Evolutionary conservation across 805 yeast genomes (phyloP).

Genomic region (Jamesozyma spencerorum): DNA sequence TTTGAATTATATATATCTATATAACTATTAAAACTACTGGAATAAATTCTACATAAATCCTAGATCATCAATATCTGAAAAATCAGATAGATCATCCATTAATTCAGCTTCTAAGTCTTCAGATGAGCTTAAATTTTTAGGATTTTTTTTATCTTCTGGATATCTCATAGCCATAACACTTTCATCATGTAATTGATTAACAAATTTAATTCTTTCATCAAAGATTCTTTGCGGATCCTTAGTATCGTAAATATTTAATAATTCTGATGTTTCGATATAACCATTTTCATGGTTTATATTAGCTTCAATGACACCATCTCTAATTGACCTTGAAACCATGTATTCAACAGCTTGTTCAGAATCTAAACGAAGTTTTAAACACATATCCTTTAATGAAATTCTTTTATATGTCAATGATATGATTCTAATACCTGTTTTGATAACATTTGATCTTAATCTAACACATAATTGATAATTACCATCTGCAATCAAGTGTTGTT

Average conservation of each 20-base stretch:
- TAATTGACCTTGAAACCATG: constrained; percentile 90
- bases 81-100: constrained; percentile 27
- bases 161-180: constrained; percentile 92
- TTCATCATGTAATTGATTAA: constrained; percentile 83
- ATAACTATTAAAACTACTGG: too few relatives aligned
- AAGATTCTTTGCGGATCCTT: constrained; percentile 77
- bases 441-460: constrained; percentile 90
- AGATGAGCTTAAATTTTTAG: constrained; percentile 10
- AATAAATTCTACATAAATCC: constrained; percentile 22
- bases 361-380: constrained; percentile 83
- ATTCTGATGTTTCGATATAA: constrained; percentile 82
- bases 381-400: constrained; percentile 87
- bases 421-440: constrained; percentile 92
- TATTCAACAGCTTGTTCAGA: constrained; percentile 95
- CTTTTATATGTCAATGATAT: constrained; percentile 84
- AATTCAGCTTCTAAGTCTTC: constrained; percentile 15
- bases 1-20: background rate
- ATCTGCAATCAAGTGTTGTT: constrained; percentile 56
- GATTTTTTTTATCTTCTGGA: constrained; percentile 38
- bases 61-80: constrained; percentile 29
- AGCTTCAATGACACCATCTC: constrained; percentile 97
- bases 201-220: constrained; percentile 89
- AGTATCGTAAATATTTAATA: constrained; percentile 79
- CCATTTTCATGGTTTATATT: constrained; percentile 84
- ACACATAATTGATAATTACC: constrained; percentile 76